A percentile compares a stretch with the other conserved stretches of the same genome.
Conservation (phyloP, 345 rosid species). For the Tarenaya hassleriana region DNA sequence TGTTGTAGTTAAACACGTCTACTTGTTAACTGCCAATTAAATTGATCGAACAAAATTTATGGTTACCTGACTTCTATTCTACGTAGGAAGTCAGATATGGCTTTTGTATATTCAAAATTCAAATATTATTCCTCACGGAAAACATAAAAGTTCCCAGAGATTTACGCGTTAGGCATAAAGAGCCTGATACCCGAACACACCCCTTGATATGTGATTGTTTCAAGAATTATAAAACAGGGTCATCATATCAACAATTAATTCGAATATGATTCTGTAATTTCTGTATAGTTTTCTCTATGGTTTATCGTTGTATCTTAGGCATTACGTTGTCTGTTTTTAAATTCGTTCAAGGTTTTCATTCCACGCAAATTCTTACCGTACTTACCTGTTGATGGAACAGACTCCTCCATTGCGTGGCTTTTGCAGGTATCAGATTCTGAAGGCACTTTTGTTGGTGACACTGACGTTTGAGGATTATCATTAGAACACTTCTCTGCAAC, state of each 20-base stretch:
- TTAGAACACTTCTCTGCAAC: conserved; percentile 24
- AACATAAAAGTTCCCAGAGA: too few species aligned
- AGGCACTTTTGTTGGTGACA: conserved; percentile 25
- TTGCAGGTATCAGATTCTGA: conserved; percentile 25
- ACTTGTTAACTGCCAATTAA: too few species aligned
- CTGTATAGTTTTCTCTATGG: not conserved
- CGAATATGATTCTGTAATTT: not conserved
- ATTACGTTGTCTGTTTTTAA: not conserved
- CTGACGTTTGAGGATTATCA: conserved; percentile 11
- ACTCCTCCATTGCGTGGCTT: conserved; percentile 23
- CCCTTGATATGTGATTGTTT: not conserved
- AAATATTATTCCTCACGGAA: too few species aligned
- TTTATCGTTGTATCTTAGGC: too few species aligned
- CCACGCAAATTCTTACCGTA: conserved; percentile 10
- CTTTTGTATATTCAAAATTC: too few species aligned
- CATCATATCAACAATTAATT: not conserved
- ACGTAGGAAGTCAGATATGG: too few species aligned
- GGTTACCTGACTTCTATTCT: too few species aligned
- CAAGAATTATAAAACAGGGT: conserved; percentile 8
- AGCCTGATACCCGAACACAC: not conserved
- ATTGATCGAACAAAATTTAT: too few species aligned
- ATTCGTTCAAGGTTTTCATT: conserved; percentile 1
- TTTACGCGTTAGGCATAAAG: too few species aligned
- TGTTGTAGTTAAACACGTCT: too few species aligned
- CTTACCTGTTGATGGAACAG: conserved; percentile 20